Evolutionary conservation across 805 yeast genomes (phyloP).

Genomic region (Candida alai): DNA sequence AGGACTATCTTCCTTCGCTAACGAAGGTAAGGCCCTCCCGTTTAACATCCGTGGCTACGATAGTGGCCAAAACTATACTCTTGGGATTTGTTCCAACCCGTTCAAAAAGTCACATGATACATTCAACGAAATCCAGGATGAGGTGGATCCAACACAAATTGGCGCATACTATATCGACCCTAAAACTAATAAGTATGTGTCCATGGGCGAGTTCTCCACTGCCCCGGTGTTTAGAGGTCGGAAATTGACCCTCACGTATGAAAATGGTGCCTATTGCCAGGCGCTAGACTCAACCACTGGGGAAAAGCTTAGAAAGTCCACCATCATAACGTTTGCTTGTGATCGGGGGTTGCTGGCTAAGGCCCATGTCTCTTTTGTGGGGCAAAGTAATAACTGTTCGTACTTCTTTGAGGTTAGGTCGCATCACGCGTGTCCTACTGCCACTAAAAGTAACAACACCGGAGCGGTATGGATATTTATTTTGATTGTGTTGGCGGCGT

Average conservation of each 20-base stretch:
- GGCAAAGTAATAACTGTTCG: constrained; percentile 70
- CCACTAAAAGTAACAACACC: constrained; percentile 59
- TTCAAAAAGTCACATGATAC: constrained; percentile 41
- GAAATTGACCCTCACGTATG: constrained; percentile 66
- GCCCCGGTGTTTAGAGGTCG: constrained; percentile 68
- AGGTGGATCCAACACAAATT: constrained; percentile 32
- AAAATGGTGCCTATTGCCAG: constrained; percentile 60
- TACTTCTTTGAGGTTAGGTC: constrained; percentile 83
- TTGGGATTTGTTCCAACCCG: constrained; percentile 47
- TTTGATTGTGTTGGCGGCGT: constrained; percentile 30
- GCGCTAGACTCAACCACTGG: constrained; percentile 38
- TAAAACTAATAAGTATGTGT: constrained; percentile 30
- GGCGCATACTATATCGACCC: constrained; percentile 45
- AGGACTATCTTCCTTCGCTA: constrained; percentile 43
- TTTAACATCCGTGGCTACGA: constrained; percentile 75
- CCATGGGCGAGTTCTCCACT: constrained; percentile 55
- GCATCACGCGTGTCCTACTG: constrained; percentile 80
- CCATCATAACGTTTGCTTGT: constrained; percentile 70
- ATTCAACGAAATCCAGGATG: constrained; percentile 35
- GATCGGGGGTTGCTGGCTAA: constrained; percentile 67
- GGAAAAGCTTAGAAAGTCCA: constrained; percentile 50
- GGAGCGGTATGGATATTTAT: constrained; percentile 50
- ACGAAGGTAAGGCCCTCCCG: constrained; percentile 45
- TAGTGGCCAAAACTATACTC: constrained; percentile 62
- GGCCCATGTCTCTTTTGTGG: constrained; percentile 67